Evolutionary conservation across 2,329 filamentous ascomycete genomes (phyloP), one percentile per base, ranked within the genome.

Genomic region (Colletotrichum eremochloae): DNA sequence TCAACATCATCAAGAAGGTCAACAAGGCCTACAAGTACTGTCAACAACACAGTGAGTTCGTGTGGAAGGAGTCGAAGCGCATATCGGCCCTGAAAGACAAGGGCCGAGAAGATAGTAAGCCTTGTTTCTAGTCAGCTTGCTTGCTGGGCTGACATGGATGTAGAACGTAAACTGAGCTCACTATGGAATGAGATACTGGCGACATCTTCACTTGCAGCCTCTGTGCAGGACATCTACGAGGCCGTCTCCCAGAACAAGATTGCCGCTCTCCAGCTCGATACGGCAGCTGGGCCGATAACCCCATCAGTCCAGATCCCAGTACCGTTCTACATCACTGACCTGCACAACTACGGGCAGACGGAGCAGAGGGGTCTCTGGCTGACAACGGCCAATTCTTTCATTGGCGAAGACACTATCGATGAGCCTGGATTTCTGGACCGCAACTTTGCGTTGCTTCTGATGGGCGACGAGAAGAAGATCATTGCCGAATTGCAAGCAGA

Each of bases 21-120:
- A 95, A 95, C 79, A 97, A 96, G 83, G 94, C 94, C 4, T 89
- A 97, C 79, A 97, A 96, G 79, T 96, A 96, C 82, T 95, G 95
- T 79, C 96, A 99, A 82, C 93, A 95, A 75, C 92, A 93, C 72
- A 93, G 91, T 68, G 93, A 95, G 76, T 98, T 98, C 80, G 93
- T 99, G 5, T 96, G 94, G 91, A 93, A 92, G 77, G 94, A 99
- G 79, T 94, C 94, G 3, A 95, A 96, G 80, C 90, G 89, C 71
- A 96, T 98, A 60, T 85, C 96, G 40, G 86, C 89, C 44, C 86
- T 96, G 76, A 97, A 96, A 79, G 93, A 97, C 75, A 94, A 94
- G 78, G 94, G 91, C 2, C 90, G 92, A 70, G 94, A 96, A 81
- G 87, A 90, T 53, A 85, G 88, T 88, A 78, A 70, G 50, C 24